Evolutionary conservation across 495 filamentous ascomycete species (phyloP).

Genomic region (Neurospora sp.): DNA sequence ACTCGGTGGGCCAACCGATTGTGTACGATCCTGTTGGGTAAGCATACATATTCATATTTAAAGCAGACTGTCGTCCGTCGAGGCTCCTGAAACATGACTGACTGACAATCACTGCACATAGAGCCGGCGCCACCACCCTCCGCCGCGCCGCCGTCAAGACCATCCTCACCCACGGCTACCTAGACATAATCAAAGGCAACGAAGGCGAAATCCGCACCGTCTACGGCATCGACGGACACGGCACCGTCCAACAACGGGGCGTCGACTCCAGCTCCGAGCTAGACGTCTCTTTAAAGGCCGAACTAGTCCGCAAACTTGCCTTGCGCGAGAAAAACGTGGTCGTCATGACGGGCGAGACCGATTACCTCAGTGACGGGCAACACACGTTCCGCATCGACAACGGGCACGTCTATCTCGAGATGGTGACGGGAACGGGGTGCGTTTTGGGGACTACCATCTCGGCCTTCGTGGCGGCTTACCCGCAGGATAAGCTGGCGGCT

Average conservation of each 20-base stretch:
- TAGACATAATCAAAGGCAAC: conserved; percentile 90
- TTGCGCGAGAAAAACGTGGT: conserved; percentile 58
- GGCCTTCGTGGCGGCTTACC: conserved; percentile 52
- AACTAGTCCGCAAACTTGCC: conserved; percentile 55
- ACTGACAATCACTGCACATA: no score
- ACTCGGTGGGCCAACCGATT: conserved; percentile 58
- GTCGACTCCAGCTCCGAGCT: conserved; percentile 70
- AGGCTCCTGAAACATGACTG: no score
- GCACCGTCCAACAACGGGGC: conserved; percentile 58
- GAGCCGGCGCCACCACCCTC: conserved; percentile 66
- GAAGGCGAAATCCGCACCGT: conserved; percentile 80
- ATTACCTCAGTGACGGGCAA: conserved; percentile 69
- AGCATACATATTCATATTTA: no score
- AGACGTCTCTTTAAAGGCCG: conserved; percentile 38
- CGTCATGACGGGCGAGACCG: conserved; percentile 73
- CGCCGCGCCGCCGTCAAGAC: conserved; percentile 59
- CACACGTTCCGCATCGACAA: conserved; percentile 59
- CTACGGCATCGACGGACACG: conserved; percentile 52
- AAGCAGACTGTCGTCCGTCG: no score
- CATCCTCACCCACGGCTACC: conserved; percentile 65
- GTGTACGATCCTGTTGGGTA: conserved; percentile 85
- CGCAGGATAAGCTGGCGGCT: conserved; percentile 54
- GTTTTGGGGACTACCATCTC: conserved; percentile 73
- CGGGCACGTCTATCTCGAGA: conserved; percentile 66
- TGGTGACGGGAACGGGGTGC: conserved; percentile 84